phyloP scores from a whole-genome alignment of 225 moss, liverwort and hornwort genomes.

The Polytrichum formosum region DNA sequence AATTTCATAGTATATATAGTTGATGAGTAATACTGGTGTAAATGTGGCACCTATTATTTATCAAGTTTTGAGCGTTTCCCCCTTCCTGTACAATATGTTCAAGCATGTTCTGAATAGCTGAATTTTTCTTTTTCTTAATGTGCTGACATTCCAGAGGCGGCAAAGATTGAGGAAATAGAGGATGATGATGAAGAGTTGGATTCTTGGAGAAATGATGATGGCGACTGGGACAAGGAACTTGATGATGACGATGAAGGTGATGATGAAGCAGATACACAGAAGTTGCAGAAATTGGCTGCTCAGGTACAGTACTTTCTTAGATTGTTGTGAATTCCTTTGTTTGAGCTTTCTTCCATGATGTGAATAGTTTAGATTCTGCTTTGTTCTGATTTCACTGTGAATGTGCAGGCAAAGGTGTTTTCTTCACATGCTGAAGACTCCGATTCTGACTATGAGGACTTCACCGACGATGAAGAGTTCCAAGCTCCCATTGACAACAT shows the following conservation, averaged over 20 bases:
- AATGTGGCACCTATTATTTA: too few species aligned
- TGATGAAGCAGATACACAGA: conserved; percentile 83
- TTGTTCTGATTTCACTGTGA: not conserved
- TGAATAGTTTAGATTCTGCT: not conserved
- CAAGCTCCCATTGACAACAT: conserved; percentile 96
- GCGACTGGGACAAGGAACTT: conserved; percentile 92
- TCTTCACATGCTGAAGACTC: conserved; percentile 81
- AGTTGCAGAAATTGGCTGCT: conserved; percentile 82
- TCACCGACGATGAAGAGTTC: conserved; percentile 95
- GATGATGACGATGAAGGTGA: conserved; percentile 86
- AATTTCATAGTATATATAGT: too few species aligned
- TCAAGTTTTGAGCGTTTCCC: too few species aligned
- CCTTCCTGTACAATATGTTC: too few species aligned
- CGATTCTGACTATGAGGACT: conserved; percentile 87
- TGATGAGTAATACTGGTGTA: too few species aligned
- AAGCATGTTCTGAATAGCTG: not conserved
- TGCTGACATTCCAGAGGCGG: conserved; percentile 49
- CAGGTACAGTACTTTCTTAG: conserved; percentile 40
- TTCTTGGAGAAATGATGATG: conserved; percentile 84
- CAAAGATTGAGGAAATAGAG: conserved; percentile 68
- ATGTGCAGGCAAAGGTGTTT: conserved; percentile 68
- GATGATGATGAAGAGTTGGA: conserved; percentile 87
- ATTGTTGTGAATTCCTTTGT: not conserved
- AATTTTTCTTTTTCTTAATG: not conserved
- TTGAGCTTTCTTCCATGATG: not conserved